phyloP scores from a whole-genome alignment of 2,329 filamentous ascomycete genomes.

The Kalmusia sp. region DNA sequence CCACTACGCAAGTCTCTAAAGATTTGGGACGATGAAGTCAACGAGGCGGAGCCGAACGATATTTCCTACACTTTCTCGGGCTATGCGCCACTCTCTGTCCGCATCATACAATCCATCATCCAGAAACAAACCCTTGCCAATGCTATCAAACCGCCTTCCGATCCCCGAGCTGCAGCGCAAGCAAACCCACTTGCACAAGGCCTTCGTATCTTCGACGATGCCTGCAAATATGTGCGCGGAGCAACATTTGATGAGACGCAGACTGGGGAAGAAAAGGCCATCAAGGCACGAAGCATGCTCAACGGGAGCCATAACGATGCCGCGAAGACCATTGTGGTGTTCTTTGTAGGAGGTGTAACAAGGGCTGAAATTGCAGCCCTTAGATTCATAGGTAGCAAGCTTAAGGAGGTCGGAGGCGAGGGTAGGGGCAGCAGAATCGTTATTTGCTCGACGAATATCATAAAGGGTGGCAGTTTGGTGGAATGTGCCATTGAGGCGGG shows the following conservation, averaged over 20 bases:
- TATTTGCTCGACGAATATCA: constrained; percentile 89
- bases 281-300: constrained; percentile 83
- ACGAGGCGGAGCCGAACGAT: constrained; percentile 92
- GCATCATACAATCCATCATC: constrained; percentile 88
- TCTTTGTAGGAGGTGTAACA: constrained; percentile 95
- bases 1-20: constrained; percentile 85
- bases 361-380: constrained; percentile 95
- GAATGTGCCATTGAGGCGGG: constrained; percentile 79
- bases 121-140: constrained; percentile 85
- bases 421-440: constrained; percentile 76
- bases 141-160: constrained; percentile 58
- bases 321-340: constrained; percentile 89
- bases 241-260: constrained; percentile 92
- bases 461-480: constrained; percentile 90
- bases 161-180: constrained; percentile 42
- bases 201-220: constrained; percentile 93
- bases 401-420: constrained; percentile 72
- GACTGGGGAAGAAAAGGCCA: constrained; percentile 89
- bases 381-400: constrained; percentile 82
- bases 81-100: constrained; percentile 90
- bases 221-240: constrained; percentile 84
- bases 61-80: constrained; percentile 98
- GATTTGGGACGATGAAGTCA: constrained; percentile 94
- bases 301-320: constrained; percentile 64
- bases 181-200: constrained; percentile 72